A percentile compares a stretch with the other conserved stretches of the same genome.
phyloP scores from a whole-genome alignment of 2,329 filamentous ascomycete genomes.

The Phoma sp. region DNA sequence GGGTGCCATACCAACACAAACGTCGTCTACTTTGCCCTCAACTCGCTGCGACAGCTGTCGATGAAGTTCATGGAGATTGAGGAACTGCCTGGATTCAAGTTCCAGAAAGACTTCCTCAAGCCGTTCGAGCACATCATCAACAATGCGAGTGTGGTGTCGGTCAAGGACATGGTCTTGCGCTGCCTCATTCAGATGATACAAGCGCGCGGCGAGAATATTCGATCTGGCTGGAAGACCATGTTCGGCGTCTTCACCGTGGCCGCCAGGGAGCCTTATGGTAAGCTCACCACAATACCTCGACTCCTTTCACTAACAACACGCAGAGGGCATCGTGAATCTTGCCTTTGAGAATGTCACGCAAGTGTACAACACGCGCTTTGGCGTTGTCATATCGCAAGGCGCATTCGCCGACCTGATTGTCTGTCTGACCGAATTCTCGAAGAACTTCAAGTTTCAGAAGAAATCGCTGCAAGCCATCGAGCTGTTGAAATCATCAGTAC shows the following conservation, averaged over 20 bases:
- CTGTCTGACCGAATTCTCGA: constrained; percentile 96
- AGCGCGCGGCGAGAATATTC: constrained; percentile 92
- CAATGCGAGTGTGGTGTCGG: constrained; percentile 86
- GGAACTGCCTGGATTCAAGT: constrained; percentile 97
- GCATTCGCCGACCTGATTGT: constrained; percentile 97
- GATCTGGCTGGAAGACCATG: constrained; percentile 98
- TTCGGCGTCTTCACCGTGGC: constrained; percentile 98
- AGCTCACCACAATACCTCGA: constrained; percentile 21
- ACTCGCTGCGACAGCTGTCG: constrained; percentile 91
- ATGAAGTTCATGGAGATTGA: constrained; percentile 99
- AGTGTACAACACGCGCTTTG: constrained; percentile 94
- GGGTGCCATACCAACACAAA: constrained; percentile 96
- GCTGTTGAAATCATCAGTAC: constrained; percentile 88
- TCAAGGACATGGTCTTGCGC: constrained; percentile 96
- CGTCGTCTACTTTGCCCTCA: constrained; percentile 96
- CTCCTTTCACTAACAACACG: constrained; percentile 19
- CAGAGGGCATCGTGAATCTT: constrained; percentile 92
- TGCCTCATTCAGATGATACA: constrained; percentile 99
- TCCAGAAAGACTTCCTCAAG: constrained; percentile 98
- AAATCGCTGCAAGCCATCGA: constrained; percentile 97
- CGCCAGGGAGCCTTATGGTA: constrained; percentile 83
- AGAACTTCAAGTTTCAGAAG: constrained; percentile 98
- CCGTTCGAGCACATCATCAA: constrained; percentile 97
- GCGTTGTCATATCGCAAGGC: constrained; percentile 93
- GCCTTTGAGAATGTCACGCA: constrained; percentile 96